These are phyloP conservation scores for Gymnopus androsaceus DNA, from an alignment of 1,284 basidiomycete species.

Conservation along the genomic window DNA sequence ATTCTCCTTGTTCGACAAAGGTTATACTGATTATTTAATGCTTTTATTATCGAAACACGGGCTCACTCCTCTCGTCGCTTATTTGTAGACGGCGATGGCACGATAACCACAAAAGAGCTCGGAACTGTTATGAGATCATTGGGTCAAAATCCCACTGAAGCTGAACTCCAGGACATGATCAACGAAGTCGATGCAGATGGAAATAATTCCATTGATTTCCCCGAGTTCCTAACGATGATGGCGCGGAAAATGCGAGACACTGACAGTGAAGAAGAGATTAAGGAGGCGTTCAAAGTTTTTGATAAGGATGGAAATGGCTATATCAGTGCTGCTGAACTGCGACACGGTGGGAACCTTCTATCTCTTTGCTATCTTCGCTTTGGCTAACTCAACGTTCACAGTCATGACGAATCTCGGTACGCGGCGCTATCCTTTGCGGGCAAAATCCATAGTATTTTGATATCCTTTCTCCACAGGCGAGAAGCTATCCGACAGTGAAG, in stretches of 20 bases:
- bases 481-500: no score
- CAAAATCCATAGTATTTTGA: no score
- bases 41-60: background rate
- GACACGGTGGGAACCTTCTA: no score
- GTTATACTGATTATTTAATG: no score
- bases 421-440: no score
- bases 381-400: no score
- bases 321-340: constrained; percentile 73
- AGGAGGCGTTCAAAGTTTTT: constrained; percentile 78
- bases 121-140: constrained; percentile 97
- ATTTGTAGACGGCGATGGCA: constrained; percentile 86
- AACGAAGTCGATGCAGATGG: constrained; percentile 82
- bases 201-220: constrained; percentile 89
- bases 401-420: constrained; percentile 91
- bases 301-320: constrained; percentile 71
- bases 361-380: no score
- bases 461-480: no score
- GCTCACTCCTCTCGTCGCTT: no score
- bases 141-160: constrained; percentile 95
- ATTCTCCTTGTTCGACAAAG: constrained; percentile 93
- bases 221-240: constrained; percentile 87
- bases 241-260: constrained; percentile 84
- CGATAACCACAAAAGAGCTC: constrained; percentile 94
- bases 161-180: constrained; percentile 96
- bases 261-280: constrained; percentile 72